Conservation (phyloP, 2,329 filamentous ascomycete genomes). For the Cadophora luteo-olivacea region DNA sequence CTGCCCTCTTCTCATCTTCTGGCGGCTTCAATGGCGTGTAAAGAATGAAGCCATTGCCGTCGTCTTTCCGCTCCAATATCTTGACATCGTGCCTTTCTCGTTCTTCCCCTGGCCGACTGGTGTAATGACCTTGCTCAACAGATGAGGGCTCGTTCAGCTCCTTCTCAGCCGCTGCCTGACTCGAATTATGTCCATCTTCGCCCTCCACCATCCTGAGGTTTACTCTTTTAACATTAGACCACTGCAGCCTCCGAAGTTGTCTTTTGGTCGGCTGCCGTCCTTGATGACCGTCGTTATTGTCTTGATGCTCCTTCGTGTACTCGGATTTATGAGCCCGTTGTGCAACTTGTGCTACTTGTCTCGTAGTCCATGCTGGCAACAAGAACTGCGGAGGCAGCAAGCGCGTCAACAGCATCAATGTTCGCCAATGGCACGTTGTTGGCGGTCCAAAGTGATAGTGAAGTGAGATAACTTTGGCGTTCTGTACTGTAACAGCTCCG, state of each 20-base stretch:
- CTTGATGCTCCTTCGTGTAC: neutral
- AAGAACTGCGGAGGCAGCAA: conserved; percentile 51
- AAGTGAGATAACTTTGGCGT: conserved; percentile 16
- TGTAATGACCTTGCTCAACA: neutral
- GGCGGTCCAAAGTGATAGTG: conserved; percentile 22
- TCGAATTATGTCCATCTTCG: conserved; percentile 4
- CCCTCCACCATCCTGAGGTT: neutral
- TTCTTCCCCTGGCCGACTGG: neutral
- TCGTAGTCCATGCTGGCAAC: conserved; percentile 48
- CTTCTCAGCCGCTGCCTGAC: neutral
- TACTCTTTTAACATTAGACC: neutral
- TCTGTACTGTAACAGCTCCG: neutral
- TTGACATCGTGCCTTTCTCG: neutral
- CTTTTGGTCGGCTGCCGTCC: neutral
- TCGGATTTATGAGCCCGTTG: conserved; percentile 29
- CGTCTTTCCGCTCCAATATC: neutral
- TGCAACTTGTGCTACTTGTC: conserved; percentile 40
- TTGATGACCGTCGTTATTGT: neutral
- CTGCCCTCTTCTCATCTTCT: neutral
- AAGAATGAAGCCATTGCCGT: neutral
- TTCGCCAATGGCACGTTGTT: conserved; percentile 37
- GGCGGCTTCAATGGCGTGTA: neutral
- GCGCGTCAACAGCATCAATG: conserved; percentile 53
- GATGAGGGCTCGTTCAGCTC: neutral
- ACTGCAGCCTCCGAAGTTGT: neutral